A percentile compares a stretch with the other conserved stretches of the same genome.
These are phyloP conservation scores for Nitzschia palea DNA, from an alignment of 108 stramenopile species.

Conservation along the genomic window DNA sequence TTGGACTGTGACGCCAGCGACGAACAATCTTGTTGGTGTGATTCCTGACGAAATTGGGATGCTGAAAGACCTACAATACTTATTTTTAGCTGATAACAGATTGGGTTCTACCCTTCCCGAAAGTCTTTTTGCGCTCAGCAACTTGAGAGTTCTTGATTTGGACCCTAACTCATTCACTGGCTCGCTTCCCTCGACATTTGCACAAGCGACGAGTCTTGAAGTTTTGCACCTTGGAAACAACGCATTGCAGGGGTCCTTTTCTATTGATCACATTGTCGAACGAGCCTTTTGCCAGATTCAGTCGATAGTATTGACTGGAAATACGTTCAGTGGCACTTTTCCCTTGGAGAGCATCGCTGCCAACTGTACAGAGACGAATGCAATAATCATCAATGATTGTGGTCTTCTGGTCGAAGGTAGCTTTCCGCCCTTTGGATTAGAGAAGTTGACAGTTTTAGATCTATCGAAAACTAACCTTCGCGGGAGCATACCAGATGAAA, in stretches of 20 bases:
- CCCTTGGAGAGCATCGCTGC: background rate
- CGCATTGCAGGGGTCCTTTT: slow-evolving; percentile 45
- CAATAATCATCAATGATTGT: background rate
- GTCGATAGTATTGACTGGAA: background rate
- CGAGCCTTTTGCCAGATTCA: background rate
- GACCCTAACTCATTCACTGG: slow-evolving; percentile 52
- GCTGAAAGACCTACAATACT: background rate
- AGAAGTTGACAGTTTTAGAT: background rate
- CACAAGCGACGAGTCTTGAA: slow-evolving; percentile 19
- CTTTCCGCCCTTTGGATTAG: background rate
- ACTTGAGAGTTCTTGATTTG: background rate
- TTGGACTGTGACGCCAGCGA: background rate
- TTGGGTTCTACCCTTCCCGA: slow-evolving; percentile 2
- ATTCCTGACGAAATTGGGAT: slow-evolving; percentile 14
- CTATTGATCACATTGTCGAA: slow-evolving; percentile 8
- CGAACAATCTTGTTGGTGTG: slow-evolving; percentile 16
- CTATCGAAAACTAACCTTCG: background rate
- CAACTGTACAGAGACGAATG: background rate
- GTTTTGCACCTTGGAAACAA: slow-evolving; percentile 39
- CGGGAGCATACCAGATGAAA: background rate
- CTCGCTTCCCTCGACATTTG: slow-evolving; percentile 36
- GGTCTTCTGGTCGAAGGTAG: background rate
- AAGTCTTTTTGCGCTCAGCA: background rate
- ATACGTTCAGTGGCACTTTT: background rate
- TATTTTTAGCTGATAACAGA: background rate